A percentile compares a stretch with the other conserved stretches of the same genome.
These are phyloP conservation scores for Aurifilum marmelostoma DNA, from an alignment of 2,329 filamentous ascomycete species.

Conservation along the genomic window DNA sequence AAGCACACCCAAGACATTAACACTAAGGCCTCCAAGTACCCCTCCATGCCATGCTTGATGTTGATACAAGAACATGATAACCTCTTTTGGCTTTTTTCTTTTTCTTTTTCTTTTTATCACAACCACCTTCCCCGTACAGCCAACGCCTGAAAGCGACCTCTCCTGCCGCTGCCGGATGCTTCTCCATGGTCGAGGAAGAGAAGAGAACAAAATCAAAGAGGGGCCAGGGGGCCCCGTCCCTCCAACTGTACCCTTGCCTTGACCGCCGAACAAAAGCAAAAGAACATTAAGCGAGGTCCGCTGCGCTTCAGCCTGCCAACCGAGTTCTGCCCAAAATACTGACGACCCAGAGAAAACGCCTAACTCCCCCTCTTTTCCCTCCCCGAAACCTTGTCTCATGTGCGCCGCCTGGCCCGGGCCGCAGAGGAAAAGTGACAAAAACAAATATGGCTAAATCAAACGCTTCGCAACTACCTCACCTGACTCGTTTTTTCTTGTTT, in stretches of 20 bases:
- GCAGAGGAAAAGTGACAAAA: not conserved
- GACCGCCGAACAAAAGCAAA: not conserved
- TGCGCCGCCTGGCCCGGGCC: not conserved
- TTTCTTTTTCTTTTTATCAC: too few species aligned
- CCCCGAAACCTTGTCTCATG: not conserved
- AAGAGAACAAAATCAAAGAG: too few species aligned
- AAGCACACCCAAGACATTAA: not conserved
- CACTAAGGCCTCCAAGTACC: not conserved
- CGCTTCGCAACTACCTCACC: not conserved
- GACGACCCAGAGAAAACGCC: not conserved
- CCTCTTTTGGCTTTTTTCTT: not conserved
- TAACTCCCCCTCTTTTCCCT: not conserved
- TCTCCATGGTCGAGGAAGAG: not conserved
- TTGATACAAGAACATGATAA: not conserved
- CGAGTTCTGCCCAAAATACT: not conserved
- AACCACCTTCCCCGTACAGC: not conserved
- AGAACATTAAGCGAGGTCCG: not conserved
- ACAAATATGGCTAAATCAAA: not conserved
- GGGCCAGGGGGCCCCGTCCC: not conserved
- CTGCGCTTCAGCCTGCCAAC: not conserved
- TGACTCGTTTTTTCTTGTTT: slow-evolving; percentile 23
- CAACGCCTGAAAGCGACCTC: slow-evolving; percentile 7
- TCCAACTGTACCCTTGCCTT: not conserved
- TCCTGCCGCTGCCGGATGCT: not conserved
- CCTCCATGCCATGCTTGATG: not conserved